Base-by-base conservation (phyloP, 306 rosid species). In the Alnus rubra region DNA sequence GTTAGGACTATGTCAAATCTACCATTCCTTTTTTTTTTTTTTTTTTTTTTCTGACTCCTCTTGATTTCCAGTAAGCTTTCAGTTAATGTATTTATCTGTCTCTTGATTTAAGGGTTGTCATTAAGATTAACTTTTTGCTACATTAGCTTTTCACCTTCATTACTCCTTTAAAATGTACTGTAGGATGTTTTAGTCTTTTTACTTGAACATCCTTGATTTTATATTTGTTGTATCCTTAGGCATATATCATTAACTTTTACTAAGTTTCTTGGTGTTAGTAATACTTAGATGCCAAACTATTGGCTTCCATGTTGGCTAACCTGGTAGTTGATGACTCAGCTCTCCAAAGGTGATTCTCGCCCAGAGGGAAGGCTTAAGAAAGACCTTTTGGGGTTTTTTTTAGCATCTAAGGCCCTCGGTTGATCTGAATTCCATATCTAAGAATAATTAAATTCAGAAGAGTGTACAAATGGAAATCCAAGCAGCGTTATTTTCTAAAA, bases 1-100 rank as follows among this genome's bases (percentile, higher is more conserved):
- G 98, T 95, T 53, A 65, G 90, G 53, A 42, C 45, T 74, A 42
- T 42, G 31, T 74, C 58, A 72, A 84, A 52, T 79, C 68, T 76
- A 14, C 62, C 68, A 23, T 23, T 23, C 28, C 28, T 23, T 23
- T 23, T 71, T 42, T 42, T 16, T 18, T 44, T n/a, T 42, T 7
- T 55, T 55, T 19, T 23, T n/a, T 18, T 56, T 19, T 56, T 59
- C n/a, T 62, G 47, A n/a, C 16, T 68, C 79, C 53, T 19, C 28
- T 35, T 64, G 71, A 68, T 71, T 84, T 55, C 50, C 71, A 71
- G 63, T 59, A 47, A 73, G 23, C 54, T 79, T 79, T 87, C 77
- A 78, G 76, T 55, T 71, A 56, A 9, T 67, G 75, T 73, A 58
- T 76, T 70, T 60, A 28, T 84, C 71, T 73, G 49, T 70, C 18